Base-by-base conservation (phyloP, 139 green algal genomes). In the Penium margaritaceum region DNA sequence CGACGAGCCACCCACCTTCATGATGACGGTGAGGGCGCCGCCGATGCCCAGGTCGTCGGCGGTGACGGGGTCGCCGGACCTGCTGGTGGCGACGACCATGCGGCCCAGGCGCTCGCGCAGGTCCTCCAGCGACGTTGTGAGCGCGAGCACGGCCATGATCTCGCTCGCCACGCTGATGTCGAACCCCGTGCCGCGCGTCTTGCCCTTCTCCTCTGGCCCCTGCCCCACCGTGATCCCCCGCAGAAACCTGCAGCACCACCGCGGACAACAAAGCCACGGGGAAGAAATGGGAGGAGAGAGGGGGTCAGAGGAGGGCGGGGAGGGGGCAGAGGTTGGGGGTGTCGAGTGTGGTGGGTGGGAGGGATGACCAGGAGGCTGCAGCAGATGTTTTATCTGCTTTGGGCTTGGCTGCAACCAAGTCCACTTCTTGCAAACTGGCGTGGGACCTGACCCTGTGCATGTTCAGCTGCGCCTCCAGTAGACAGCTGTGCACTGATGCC, bases 81-180 rank as follows among this genome's bases (percentile, higher is more conserved):
- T 82, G 78, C 72, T 82, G 70, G 78, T 88, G 57, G 73, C 92
- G 0, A 97, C 79, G 33, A 96, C 91, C 90, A 98, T 98, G 75
- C 69, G 24, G 32, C 75, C 93, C 53, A 98, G 85, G 9, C 93
- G 77, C 64, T 91, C 85, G 3, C 92, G 83, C 69, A 99, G 93
- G 85, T 98, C 94, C 21, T 27, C 44, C 46, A 97, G 76, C 67
- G 81, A 85, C 4, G 86, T 91, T 29, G 90, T 84, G 67, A 99
- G 75, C 19, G 93, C 95, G 60, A 99, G 88, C 72, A 99, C 91
- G n/a, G 95, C 95, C 95, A 99, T 99, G 38, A 81, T 75, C 67
- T 86, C 81, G 43, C 65, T 82, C 63, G 84, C 87, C 6, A 98
- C 95, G 12, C 88, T 81, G 75, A 99, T 99, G 89, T 99, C 93